Base-by-base conservation (phyloP, 2,329 filamentous ascomycete genomes). In the Epichloe gansuensis region DNA sequence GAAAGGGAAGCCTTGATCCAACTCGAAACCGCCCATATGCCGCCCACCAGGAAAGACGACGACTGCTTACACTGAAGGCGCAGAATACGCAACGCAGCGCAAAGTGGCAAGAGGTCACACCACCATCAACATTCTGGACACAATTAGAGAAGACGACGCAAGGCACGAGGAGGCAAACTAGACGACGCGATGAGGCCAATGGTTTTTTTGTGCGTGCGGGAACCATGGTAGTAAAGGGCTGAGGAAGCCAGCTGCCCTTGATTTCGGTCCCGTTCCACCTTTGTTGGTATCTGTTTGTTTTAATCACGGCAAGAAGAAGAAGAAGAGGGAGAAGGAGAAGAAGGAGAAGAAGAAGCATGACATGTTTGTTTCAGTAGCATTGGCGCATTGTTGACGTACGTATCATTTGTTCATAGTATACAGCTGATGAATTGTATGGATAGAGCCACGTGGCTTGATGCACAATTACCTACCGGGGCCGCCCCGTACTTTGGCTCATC, bases 381-480 rank as follows among this genome's bases (percentile, higher is more conserved):
- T 43, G 53, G 58, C 56, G 54, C 51, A 58, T 56, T 57, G 47
- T 51, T 46, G 50, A 52, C 48, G 44, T 48, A 50, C 53, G 51
- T 44, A 48, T 54, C 44, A 43, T 44, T 53, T 42, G 50, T 52
- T 41, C 31, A 48, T 51, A 45, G 53, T 52, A 50, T 57, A 54
- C 56, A 56, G 42, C 51, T 59, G 49, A 58, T 54, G 58, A 59
- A 56, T 55, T 60, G 54, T 54, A 61, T 59, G 59, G 59, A 60
- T 59, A 59, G 57, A 60, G 54, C 56, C 55, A 48, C 34, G 53
- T 54, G 50, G 54, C 54, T 48, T 58, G 57, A 60, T 25, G 17
- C 35, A 41, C 4, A 35, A 9, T 23, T 4, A 28, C 25, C 12
- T 35, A 35, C 34, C 34, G 6, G 6, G 34, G 34, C 34, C 2